A percentile compares a stretch with the other conserved stretches of the same genome.
These are phyloP conservation scores for Coemansia sp. DNA, from an alignment of 371 early-diverging fungal genomes.

Conservation along the genomic window DNA sequence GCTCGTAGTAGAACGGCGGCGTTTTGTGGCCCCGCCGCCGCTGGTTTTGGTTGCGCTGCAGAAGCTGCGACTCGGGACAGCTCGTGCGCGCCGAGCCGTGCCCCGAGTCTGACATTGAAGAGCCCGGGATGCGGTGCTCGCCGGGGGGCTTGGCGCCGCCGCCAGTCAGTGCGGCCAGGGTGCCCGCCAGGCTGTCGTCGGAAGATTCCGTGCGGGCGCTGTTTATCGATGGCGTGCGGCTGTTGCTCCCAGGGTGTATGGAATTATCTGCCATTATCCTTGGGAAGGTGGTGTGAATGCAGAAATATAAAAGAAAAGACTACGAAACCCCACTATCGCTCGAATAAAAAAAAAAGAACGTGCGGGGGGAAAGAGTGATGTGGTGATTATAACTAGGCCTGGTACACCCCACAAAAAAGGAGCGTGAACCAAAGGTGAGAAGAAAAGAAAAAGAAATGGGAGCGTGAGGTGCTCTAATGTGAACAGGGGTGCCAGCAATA, in stretches of 20 bases:
- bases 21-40: constrained; percentile 8
- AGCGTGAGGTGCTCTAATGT: too few species aligned
- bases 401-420: too few species aligned
- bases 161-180: background rate
- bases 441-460: background rate
- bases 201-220: constrained; percentile 13
- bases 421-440: too few species aligned
- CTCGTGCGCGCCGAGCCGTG: constrained; percentile 1
- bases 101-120: background rate
- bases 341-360: too few species aligned
- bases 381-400: too few species aligned
- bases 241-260: background rate
- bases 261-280: background rate
- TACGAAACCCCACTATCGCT: too few species aligned
- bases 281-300: background rate
- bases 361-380: too few species aligned
- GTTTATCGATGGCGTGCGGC: constrained; percentile 8
- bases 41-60: constrained; percentile 14
- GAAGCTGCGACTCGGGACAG: constrained; percentile 10
- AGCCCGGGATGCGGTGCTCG: background rate
- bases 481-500: too few species aligned
- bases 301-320: background rate
- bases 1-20: background rate
- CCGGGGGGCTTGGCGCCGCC: too few species aligned
- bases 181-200: constrained; percentile 1